A percentile compares a stretch with the other conserved stretches of the same genome.
These are phyloP conservation scores for Phytophthora tubulina DNA, from an alignment of 352 stramenopile species.

Conservation along the genomic window DNA sequence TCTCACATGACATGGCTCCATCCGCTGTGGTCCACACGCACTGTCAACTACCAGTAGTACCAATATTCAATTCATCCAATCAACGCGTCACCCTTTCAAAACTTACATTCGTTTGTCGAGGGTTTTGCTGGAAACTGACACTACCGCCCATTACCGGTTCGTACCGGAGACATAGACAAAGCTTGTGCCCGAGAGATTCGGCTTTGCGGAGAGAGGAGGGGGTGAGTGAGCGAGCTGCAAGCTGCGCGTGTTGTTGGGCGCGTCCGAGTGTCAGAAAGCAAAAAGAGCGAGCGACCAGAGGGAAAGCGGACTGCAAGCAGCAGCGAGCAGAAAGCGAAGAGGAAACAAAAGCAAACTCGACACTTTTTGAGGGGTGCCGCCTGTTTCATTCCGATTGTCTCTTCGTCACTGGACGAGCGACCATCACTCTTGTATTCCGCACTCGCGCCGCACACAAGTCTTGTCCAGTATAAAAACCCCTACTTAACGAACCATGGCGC, in stretches of 20 bases:
- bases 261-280: constrained; percentile 40
- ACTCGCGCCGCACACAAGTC: constrained; percentile 1
- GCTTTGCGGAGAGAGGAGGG: constrained; percentile 6
- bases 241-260: constrained; percentile 30
- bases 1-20: not conserved
- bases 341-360: constrained; percentile 21
- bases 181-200: constrained; percentile 30
- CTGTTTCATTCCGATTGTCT: constrained; percentile 37
- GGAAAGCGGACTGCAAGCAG: not conserved
- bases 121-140: constrained; percentile 11
- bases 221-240: not conserved
- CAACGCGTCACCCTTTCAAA: not conserved
- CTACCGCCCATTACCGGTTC: constrained; percentile 1
- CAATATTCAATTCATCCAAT: constrained; percentile 18
- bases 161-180: constrained; percentile 20
- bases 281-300: constrained; percentile 44
- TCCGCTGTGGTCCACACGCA: constrained; percentile 7
- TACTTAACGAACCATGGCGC: constrained; percentile 48
- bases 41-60: not conserved
- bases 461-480: constrained; percentile 13
- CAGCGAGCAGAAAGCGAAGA: not conserved
- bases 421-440: constrained; percentile 41
- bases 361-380: constrained; percentile 28
- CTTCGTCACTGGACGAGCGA: constrained; percentile 27
- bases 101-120: not conserved